Conservation (phyloP, 2,329 filamentous ascomycete genomes). For the Alternaria postmessia region DNA sequence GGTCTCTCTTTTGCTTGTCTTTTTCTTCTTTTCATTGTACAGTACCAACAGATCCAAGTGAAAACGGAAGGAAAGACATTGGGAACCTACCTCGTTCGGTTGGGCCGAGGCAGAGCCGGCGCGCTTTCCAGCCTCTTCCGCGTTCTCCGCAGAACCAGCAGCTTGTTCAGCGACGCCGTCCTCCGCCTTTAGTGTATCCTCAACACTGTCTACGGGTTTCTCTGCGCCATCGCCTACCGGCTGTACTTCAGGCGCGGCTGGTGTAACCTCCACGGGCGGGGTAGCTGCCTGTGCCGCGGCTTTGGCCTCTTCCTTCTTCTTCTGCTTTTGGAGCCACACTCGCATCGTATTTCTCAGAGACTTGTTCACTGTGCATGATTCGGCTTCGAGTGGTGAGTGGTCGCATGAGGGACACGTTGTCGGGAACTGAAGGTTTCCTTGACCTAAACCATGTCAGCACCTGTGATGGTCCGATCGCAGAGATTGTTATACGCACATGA, state of each 20-base stretch:
- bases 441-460: conserved; percentile 33
- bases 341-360: conserved; percentile 90
- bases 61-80: conserved; percentile 5
- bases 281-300: conserved; percentile 41
- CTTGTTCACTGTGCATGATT: conserved; percentile 89
- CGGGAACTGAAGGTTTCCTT: conserved; percentile 67
- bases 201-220: conserved; percentile 41
- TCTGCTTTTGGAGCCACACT: conserved; percentile 93
- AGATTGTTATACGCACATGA: conserved; percentile 69
- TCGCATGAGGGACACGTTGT: conserved; percentile 89
- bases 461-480: too few relatives aligned
- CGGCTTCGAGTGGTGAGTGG: conserved; percentile 84
- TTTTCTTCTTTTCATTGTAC: conserved; percentile 12
- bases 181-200: conserved; percentile 28
- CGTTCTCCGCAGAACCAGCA: conserved; percentile 19
- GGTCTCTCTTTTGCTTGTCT: background rate
- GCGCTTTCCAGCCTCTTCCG: conserved; percentile 22
- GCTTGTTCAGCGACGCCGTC: conserved; percentile 17
- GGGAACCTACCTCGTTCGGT: conserved; percentile 38
- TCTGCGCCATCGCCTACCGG: conserved; percentile 31
- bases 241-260: conserved; percentile 32
- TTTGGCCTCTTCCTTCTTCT: conserved; percentile 58
- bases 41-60: conserved; percentile 9
- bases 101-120: conserved; percentile 29
- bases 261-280: conserved; percentile 31